Percentiles rank a stretch among this genome's conserved stretches.
Evolutionary conservation across 2,329 filamentous ascomycete genomes (phyloP).

Genomic region (Phialophora expanda): DNA sequence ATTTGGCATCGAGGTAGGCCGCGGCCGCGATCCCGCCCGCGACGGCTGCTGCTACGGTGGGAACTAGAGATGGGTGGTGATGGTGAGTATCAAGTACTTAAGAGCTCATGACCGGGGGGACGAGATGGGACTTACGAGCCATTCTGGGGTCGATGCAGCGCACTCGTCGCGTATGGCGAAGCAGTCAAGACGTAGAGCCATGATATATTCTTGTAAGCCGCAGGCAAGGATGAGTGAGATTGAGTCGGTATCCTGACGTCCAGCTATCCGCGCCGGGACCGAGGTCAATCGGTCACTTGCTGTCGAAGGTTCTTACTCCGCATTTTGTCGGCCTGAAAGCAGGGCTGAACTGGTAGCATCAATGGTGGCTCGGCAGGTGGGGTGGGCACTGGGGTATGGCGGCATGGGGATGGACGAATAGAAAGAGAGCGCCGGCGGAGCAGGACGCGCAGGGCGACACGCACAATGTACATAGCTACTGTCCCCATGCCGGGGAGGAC

Average conservation of each 20-base stretch:
- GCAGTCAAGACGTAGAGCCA: conserved; percentile 3
- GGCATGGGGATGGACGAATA: neutral
- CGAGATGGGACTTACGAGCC: conserved; percentile 20
- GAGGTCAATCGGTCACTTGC: neutral
- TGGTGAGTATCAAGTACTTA: neutral
- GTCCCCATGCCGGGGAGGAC: no score
- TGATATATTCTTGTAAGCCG: conserved; percentile 6
- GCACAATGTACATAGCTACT: no score
- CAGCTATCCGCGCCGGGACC: neutral
- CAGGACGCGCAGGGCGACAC: neutral
- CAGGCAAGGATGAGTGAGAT: conserved; percentile 6
- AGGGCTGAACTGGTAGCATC: no score
- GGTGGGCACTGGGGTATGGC: neutral
- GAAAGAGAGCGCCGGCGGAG: neutral
- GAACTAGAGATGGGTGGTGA: conserved; percentile 18
- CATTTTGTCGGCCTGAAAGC: neutral
- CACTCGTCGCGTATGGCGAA: neutral
- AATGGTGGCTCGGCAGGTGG: neutral
- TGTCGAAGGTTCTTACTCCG: neutral
- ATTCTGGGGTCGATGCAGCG: conserved; percentile 11
- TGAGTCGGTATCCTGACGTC: neutral
- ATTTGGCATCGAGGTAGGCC: conserved; percentile 72
- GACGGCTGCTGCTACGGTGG: conserved; percentile 40
- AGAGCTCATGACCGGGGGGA: neutral
- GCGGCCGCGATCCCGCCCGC: conserved; percentile 51